Evolutionary conservation across 1,284 basidiomycete genomes (phyloP).

Genomic region (Ganoderma lucidum): DNA sequence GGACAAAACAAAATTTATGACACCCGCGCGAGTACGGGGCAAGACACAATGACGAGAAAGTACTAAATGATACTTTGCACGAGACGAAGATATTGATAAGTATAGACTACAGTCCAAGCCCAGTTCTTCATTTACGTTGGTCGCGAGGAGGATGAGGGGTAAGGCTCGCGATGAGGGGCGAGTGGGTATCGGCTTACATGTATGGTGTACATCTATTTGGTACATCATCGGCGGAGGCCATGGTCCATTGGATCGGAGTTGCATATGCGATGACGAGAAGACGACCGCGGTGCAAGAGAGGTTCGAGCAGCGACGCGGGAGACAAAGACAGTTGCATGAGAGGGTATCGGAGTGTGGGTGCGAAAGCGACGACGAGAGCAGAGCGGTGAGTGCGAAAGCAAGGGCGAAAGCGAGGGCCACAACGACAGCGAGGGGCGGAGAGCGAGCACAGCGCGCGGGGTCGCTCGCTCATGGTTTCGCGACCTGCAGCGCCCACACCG

Average conservation of each 20-base stretch:
- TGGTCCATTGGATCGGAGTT: neutral
- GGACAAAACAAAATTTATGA: neutral
- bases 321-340: neutral
- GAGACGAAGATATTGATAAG: neutral
- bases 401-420: neutral
- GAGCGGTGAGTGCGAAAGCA: neutral
- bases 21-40: too few relatives aligned
- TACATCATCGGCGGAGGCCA: neutral
- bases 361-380: conserved; percentile 1
- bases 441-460: neutral
- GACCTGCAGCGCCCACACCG: conserved; percentile 36
- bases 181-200: neutral
- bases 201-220: conserved; percentile 4
- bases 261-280: conserved; percentile 1
- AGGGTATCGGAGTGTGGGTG: neutral
- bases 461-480: conserved; percentile 23
- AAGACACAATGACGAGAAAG: neutral
- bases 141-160: neutral
- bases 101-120: neutral
- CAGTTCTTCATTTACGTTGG: neutral
- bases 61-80: neutral
- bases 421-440: neutral
- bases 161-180: neutral
- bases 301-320: neutral
- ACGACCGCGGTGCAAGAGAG: too few relatives aligned